phyloP scores from a whole-genome alignment of 2,329 filamentous ascomycete species.

The Fusarium tanahbumbuense region DNA sequence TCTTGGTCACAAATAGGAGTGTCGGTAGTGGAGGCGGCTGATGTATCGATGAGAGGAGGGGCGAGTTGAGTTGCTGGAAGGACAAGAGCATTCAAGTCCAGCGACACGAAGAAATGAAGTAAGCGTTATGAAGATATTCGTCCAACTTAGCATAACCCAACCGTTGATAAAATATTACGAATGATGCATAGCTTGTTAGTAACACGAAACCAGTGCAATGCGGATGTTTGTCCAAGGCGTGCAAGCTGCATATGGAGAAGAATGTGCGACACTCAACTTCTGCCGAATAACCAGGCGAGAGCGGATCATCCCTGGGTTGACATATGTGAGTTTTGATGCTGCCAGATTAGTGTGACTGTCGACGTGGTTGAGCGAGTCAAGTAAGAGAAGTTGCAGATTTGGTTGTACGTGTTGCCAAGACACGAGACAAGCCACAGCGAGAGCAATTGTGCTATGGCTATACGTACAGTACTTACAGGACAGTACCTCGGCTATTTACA shows the following conservation, averaged over 20 bases:
- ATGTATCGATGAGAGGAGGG: not conserved
- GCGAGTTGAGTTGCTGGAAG: slow-evolving; percentile 4
- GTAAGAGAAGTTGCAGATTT: not conserved
- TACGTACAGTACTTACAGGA: not conserved
- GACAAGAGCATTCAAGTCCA: slow-evolving; percentile 11
- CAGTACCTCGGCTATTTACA: slow-evolving; percentile 17
- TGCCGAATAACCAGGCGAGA: not conserved
- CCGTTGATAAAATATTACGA: slow-evolving; percentile 2
- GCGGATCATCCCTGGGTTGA: not conserved
- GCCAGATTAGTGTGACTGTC: not conserved
- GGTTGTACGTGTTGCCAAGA: not conserved
- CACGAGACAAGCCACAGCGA: not conserved
- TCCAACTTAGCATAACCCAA: slow-evolving; percentile 13
- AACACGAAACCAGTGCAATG: slow-evolving; percentile 21
- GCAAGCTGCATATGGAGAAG: not conserved
- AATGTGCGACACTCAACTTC: not conserved
- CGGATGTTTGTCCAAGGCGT: not conserved
- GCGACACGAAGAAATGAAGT: slow-evolving; percentile 1
- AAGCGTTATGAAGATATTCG: slow-evolving; percentile 26
- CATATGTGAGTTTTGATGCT: not conserved
- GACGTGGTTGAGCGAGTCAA: not conserved
- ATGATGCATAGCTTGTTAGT: slow-evolving; percentile 17
- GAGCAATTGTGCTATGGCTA: not conserved
- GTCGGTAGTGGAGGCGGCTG: slow-evolving; percentile 4
- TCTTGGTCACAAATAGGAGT: not conserved